Evolutionary conservation across 768 basidiomycete species (phyloP).

Genomic region (Rhizopogon rudus): DNA sequence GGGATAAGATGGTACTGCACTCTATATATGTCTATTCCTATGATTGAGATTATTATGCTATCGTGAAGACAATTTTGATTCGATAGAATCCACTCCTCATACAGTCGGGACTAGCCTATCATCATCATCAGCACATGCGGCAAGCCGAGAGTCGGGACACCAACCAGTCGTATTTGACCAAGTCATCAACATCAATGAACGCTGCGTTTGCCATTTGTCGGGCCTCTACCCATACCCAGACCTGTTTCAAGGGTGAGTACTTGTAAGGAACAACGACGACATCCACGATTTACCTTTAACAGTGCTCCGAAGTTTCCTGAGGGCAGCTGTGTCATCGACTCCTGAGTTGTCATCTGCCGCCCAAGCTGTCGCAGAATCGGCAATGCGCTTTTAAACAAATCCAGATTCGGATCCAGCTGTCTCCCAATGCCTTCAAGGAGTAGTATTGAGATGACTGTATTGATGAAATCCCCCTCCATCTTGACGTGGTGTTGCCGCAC

Average conservation of each 20-base stretch:
- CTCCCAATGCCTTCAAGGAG: conserved; percentile 94
- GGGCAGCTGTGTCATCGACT: conserved; percentile 55
- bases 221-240: conserved; percentile 94
- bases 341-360: conserved; percentile 81
- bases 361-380: conserved; percentile 92
- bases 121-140: conserved; percentile 10
- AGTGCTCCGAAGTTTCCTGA: conserved; percentile 76
- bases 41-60: neutral
- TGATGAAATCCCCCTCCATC: conserved; percentile 98
- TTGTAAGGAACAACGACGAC: neutral
- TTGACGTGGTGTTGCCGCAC: conserved; percentile 94
- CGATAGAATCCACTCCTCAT: conserved; percentile 14
- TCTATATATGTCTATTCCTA: conserved; percentile 1
- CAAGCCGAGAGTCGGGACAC: conserved; percentile 23
- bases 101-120: conserved; percentile 49
- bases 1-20: neutral
- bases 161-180: conserved; percentile 85
- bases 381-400: conserved; percentile 92
- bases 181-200: conserved; percentile 75
- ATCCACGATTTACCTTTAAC: conserved; percentile 63
- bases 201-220: conserved; percentile 79
- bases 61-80: neutral
- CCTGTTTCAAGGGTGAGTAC: conserved; percentile 34
- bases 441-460: conserved; percentile 93
- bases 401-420: conserved; percentile 86